Conservation (phyloP, 768 basidiomycete species). For the Mycena capillaripes region DNA sequence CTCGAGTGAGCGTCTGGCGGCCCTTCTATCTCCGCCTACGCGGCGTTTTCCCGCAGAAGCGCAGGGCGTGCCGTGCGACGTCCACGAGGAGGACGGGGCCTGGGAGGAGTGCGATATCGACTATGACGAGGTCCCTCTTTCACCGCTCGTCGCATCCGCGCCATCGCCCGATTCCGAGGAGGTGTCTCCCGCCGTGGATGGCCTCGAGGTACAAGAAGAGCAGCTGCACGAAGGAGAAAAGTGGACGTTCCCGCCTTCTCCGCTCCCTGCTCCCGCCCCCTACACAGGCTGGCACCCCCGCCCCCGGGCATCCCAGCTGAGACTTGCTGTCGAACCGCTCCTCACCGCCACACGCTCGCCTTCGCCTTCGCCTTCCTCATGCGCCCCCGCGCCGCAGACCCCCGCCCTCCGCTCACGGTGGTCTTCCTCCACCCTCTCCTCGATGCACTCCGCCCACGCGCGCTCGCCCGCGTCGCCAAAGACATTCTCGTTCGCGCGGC, state of each 20-base stretch:
- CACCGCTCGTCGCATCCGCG: constrained; percentile 12
- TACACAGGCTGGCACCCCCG: background rate
- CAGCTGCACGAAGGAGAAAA: background rate
- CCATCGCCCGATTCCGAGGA: background rate
- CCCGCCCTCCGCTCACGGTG: constrained; percentile 58
- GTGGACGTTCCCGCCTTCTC: background rate
- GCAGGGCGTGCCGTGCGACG: constrained; percentile 13
- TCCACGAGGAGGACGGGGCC: background rate
- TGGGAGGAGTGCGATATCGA: constrained; percentile 19
- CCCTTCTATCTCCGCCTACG: constrained; percentile 17
- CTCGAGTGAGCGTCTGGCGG: constrained; percentile 13
- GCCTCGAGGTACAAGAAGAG: background rate
- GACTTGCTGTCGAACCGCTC: background rate
- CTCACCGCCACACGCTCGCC: background rate
- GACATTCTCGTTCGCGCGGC: constrained; percentile 40
- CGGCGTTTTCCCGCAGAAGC: constrained; percentile 1
- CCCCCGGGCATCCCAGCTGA: background rate
- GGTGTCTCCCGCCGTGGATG: background rate
- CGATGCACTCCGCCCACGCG: background rate
- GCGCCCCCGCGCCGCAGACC: background rate
- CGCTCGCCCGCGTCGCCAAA: constrained; percentile 38
- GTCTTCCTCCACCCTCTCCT: constrained; percentile 59
- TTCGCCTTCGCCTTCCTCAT: background rate
- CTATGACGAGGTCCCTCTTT: constrained; percentile 23
- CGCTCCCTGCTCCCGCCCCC: background rate